Evolutionary conservation across 2,329 filamentous ascomycete species (phyloP).

Genomic region (Reticulascus tulasneorum): DNA sequence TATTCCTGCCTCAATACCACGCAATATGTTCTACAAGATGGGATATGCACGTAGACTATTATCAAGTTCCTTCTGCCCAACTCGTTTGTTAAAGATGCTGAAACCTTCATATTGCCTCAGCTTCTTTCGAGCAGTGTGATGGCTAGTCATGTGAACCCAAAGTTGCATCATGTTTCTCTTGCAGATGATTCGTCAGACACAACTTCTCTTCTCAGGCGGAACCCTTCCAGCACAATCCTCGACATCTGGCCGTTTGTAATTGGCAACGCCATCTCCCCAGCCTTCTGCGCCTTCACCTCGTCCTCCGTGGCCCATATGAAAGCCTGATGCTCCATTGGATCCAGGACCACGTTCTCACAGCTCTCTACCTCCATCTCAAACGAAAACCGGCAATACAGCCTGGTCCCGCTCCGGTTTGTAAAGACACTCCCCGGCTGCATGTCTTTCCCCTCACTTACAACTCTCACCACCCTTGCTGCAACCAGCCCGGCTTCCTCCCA

Average conservation of each 20-base stretch:
- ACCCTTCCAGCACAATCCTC: slow-evolving; percentile 25
- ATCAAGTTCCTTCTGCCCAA: no score
- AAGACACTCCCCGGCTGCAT: slow-evolving; percentile 23
- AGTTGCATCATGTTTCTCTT: no score
- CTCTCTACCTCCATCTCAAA: slow-evolving; percentile 31
- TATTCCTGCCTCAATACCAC: no score
- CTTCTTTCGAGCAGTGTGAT: no score
- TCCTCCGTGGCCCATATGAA: slow-evolving; percentile 35
- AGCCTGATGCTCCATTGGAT: slow-evolving; percentile 37
- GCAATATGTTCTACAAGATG: no score
- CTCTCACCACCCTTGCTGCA: slow-evolving; percentile 22
- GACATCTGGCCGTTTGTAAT: slow-evolving; percentile 21
- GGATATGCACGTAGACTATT: no score
- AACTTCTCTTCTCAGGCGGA: slow-evolving; percentile 19
- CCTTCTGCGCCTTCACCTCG: slow-evolving; percentile 25
- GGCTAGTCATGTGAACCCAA: no score
- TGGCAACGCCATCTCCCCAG: slow-evolving; percentile 23
- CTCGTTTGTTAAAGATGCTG: no score
- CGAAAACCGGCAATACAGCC: slow-evolving; percentile 25
- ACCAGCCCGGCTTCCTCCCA: slow-evolving; percentile 42
- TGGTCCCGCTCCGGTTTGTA: slow-evolving; percentile 27
- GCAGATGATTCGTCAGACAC: neutral
- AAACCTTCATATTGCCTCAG: no score
- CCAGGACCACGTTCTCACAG: slow-evolving; percentile 24
- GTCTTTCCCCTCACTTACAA: slow-evolving; percentile 22